These are phyloP conservation scores for Trichoderma arundinaceum DNA, from an alignment of 2,329 filamentous ascomycete genomes.

Conservation along the genomic window DNA sequence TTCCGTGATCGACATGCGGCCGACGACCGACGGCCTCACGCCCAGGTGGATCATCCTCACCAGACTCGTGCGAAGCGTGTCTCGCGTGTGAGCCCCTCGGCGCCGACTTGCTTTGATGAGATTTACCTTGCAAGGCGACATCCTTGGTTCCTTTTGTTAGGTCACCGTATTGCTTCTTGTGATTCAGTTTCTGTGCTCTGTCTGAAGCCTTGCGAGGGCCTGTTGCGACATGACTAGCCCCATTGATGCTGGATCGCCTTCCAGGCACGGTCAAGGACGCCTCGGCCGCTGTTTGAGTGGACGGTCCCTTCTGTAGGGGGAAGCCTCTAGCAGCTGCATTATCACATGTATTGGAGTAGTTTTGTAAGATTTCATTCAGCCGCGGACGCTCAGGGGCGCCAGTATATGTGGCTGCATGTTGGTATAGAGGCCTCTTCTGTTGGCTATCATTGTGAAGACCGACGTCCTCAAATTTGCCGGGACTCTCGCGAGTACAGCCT, in stretches of 20 bases:
- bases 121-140: conserved; percentile 11
- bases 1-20: conserved; percentile 42
- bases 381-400: conserved; percentile 37
- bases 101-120: conserved; percentile 28
- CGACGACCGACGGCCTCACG: conserved; percentile 38
- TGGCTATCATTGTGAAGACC: conserved; percentile 24
- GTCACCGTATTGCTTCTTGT: conserved; percentile 24
- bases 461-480: conserved; percentile 25
- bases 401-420: conserved; percentile 40
- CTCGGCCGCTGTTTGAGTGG: background rate
- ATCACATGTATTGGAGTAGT: conserved; percentile 36
- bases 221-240: background rate
- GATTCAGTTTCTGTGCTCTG: conserved; percentile 22
- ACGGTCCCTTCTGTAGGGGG: background rate
- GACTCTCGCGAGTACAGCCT: conserved; percentile 21
- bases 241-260: conserved; percentile 33
- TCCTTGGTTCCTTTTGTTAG: conserved; percentile 17
- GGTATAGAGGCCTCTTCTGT: conserved; percentile 33
- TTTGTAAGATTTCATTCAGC: conserved; percentile 39
- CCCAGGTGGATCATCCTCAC: conserved; percentile 39
- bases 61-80: conserved; percentile 32
- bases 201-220: background rate
- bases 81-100: conserved; percentile 19
- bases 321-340: conserved; percentile 14
- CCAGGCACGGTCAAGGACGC: conserved; percentile 30